phyloP scores from a whole-genome alignment of 1,284 basidiomycete species.

The Ceratobasidium sp. region DNA sequence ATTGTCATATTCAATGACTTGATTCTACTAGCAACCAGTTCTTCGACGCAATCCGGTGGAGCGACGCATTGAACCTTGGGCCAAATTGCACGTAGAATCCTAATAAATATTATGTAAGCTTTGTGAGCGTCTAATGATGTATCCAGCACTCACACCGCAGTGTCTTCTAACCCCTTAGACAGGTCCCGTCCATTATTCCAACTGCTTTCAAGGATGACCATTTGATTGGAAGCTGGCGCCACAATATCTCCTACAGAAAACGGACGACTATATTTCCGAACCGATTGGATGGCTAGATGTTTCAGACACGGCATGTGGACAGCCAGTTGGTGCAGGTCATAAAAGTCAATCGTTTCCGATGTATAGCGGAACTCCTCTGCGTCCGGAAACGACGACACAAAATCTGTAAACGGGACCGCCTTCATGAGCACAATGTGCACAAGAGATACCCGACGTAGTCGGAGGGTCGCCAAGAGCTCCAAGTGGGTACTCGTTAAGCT shows the following conservation, averaged over 20 bases:
- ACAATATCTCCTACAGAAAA: not conserved
- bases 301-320: not conserved
- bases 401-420: not conserved
- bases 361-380: not conserved
- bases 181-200: not conserved
- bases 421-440: not conserved
- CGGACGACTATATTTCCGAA: not conserved
- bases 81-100: not conserved
- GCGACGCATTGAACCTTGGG: not conserved
- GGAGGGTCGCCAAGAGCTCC: not conserved
- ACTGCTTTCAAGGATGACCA: not conserved
- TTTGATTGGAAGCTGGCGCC: not conserved
- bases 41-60: not conserved
- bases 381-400: not conserved
- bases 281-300: not conserved
- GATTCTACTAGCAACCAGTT: not conserved
- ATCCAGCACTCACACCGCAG: not conserved
- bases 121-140: not conserved
- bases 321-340: not conserved
- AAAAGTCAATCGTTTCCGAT: conserved; percentile 4
- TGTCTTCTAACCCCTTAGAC: not conserved
- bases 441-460: not conserved
- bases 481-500: not conserved
- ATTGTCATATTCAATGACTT: not conserved
- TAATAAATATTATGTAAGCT: not conserved